Conservation (phyloP, 2,329 filamentous ascomycete genomes). For the Claviceps sp. region DNA sequence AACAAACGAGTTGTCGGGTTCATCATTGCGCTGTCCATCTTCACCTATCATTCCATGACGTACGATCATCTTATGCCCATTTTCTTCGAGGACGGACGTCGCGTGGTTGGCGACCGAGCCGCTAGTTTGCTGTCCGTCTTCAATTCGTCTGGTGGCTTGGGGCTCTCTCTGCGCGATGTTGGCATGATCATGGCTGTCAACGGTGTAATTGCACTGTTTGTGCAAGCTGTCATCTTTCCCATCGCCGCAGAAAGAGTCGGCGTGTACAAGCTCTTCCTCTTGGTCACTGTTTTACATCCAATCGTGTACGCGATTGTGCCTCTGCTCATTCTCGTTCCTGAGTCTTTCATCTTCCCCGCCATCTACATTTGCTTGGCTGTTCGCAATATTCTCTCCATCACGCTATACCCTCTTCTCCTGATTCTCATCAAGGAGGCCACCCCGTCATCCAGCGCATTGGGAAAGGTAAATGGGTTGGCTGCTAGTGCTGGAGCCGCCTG, state of each 20-base stretch:
- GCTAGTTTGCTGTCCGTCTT: constrained; percentile 28
- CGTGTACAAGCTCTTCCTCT: constrained; percentile 44
- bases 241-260: constrained; percentile 44
- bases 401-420: constrained; percentile 51
- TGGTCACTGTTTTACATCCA: constrained; percentile 47
- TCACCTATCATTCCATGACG: constrained; percentile 91
- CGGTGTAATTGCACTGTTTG: constrained; percentile 43
- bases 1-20: constrained; percentile 57
- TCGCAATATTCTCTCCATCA: constrained; percentile 47
- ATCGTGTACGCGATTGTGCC: constrained; percentile 48
- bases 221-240: constrained; percentile 49
- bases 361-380: constrained; percentile 46
- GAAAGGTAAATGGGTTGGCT: constrained; percentile 52
- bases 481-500: constrained; percentile 53
- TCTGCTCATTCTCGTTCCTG: constrained; percentile 40
- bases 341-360: constrained; percentile 34
- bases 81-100: constrained; percentile 70
- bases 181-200: constrained; percentile 48
- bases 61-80: constrained; percentile 88
- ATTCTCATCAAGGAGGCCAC: constrained; percentile 57
- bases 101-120: constrained; percentile 23
- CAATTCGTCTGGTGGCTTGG: constrained; percentile 47
- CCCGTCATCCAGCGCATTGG: constrained; percentile 40
- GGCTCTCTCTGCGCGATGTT: constrained; percentile 47
- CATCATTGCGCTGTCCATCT: constrained; percentile 72